Evolutionary conservation across 1,284 basidiomycete species (phyloP).

Genomic region (Boletellus deceptivus): DNA sequence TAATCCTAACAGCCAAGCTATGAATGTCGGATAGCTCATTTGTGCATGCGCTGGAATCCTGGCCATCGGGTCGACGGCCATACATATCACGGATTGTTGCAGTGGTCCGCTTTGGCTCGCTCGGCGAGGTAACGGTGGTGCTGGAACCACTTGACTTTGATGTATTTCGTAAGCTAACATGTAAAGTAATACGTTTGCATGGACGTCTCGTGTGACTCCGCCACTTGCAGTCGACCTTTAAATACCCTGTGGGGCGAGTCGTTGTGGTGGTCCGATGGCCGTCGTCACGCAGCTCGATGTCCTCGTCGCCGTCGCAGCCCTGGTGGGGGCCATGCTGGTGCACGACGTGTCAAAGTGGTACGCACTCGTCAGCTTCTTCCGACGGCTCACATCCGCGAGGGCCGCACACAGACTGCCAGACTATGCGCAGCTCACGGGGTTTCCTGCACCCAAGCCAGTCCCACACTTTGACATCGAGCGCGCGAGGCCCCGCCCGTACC

Average conservation of each 20-base stretch:
- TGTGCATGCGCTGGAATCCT: neutral
- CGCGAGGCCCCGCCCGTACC: constrained; percentile 47
- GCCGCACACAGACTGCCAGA: constrained; percentile 17
- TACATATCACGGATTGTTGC: too few species aligned
- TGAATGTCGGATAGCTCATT: constrained; percentile 21
- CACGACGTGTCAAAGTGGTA: neutral
- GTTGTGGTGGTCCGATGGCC: neutral
- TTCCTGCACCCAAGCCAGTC: constrained; percentile 42
- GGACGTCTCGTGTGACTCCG: too few species aligned
- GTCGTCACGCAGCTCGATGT: neutral
- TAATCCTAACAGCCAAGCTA: constrained; percentile 44
- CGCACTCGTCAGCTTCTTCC: neutral
- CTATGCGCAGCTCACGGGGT: constrained; percentile 43
- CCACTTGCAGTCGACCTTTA: too few species aligned
- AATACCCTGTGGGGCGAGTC: too few species aligned
- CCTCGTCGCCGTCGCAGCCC: neutral
- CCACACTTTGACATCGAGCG: constrained; percentile 42
- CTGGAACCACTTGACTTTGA: too few species aligned
- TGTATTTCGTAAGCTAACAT: too few species aligned
- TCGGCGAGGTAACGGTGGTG: too few species aligned
- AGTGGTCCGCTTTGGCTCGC: too few species aligned
- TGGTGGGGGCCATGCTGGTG: neutral
- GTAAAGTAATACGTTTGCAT: too few species aligned
- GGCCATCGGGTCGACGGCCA: too few species aligned
- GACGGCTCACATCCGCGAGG: constrained; percentile 7